Base-by-base conservation (phyloP, 768 basidiomycete species). In the Pulveroboletus frians region DNA sequence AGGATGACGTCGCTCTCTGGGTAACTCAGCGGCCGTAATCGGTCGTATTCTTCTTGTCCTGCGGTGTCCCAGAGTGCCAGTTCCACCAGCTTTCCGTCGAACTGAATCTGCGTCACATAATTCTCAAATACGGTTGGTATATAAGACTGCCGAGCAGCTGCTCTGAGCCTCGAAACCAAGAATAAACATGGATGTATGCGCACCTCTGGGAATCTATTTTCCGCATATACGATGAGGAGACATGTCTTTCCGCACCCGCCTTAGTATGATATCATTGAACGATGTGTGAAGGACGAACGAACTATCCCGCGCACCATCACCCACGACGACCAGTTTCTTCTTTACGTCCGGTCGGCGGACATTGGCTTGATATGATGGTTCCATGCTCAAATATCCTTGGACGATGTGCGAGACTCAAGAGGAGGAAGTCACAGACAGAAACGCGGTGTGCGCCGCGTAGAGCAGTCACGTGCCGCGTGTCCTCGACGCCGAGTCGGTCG, bases 41-140 rank as follows among this genome's bases (percentile, higher is more conserved):
- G 79, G 67, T 94, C 92, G 69, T 96, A 97, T 72, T 97, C 93
- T 70, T 97, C 93, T 67, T 96, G 93, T 23, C 93, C 93, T 1
- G 93, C 93, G 1, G 93, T 97, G 70, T 97, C 93, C 92, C 95
- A 99, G 15, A 99, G 76, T n/a, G 96, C 95, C 37, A 99, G 79
- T 63, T 96, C 92, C 53, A 99, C 83, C 17, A 88, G 74, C 70
- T 92, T 93, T 48, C 86, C 84, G 21, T 94, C 92, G 60, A 86
- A 91, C 42, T 81, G 74, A 32, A 93, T 86, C 55, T 88, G 83
- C 11, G 88, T 91, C 47, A 92, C 88, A 61, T 92, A 93, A 76
- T 92, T 93, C 69, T 94, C 92, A 66, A 94, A 94, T 9, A 94
- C 92, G 18, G 92, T 93, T 27, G 92, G 92, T 59, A 92, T 84